Evolutionary conservation across 2,329 filamentous ascomycete genomes (phyloP), one percentile per base, ranked within the genome.

Genomic region (Colletotrichum truncatum): DNA sequence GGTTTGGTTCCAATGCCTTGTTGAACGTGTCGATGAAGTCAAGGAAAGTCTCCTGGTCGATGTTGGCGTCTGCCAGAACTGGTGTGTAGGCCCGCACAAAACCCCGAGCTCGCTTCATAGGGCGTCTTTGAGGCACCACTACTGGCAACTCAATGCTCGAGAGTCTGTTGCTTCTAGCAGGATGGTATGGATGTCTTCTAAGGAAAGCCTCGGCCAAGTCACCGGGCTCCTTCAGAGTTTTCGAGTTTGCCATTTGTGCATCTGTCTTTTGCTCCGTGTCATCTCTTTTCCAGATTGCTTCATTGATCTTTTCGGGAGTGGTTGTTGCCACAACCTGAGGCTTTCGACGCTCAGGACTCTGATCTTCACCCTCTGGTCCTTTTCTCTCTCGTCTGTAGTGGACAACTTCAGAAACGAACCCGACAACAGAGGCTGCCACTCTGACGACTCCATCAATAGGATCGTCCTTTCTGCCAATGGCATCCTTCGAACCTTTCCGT

Each of bases 41-140:
- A 21, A 85, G 68, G 68, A 85, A 87, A 1, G 78, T 78, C 9
- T 75, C 72, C 71, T 86, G 79, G 57, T 82, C 78, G 66, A 87
- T 83, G 8, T 80, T 83, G 25, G 74, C 74, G 12, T 79, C 70
- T 14, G 74, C 76, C 1, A 87, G 75, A 1, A 81, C 72, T 0
- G 84, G 85, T 0, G 84, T 78, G 70, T 87, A 87, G 1, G 82
- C 84, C 18, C 80, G 78, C 6, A 86, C 75, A 67, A 87, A 87
- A 0, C 84, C 85, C 9, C 84, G 77, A 2, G 73, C 71, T 53
- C 81, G 82, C 30, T 78, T 76, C 28, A 79, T 77, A 0, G 85
- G 85, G 14, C 85, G 79, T 2, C 84, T 75, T 64, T 87, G 85
- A 1, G 84, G 82, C 4, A 87, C 72, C 30, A 87, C 80, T 34